Conservation (phyloP, 495 filamentous ascomycete species). For the Penicillium mononematosum region DNA sequence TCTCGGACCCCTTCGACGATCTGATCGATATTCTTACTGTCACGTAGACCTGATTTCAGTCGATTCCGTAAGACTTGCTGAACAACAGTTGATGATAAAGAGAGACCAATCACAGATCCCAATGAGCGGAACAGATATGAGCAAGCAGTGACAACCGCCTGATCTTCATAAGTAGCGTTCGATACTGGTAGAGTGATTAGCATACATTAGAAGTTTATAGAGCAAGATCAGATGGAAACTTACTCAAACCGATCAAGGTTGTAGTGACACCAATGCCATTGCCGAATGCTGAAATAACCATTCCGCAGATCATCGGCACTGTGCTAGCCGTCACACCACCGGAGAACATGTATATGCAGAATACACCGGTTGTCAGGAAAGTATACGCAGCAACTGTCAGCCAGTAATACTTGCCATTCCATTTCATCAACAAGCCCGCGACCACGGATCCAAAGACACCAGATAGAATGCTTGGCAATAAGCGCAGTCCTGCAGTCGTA, state of each 20-base stretch:
- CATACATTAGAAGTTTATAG: neutral
- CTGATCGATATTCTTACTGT: conserved; percentile 59
- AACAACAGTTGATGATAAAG: conserved; percentile 66
- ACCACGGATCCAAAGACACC: conserved; percentile 67
- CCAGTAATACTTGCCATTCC: conserved; percentile 76
- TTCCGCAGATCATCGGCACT: conserved; percentile 54
- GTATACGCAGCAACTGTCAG: conserved; percentile 62
- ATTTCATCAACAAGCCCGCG: conserved; percentile 69
- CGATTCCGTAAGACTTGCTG: conserved; percentile 66
- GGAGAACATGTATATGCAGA: conserved; percentile 59
- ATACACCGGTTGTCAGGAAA: conserved; percentile 50
- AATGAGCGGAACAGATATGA: conserved; percentile 84
- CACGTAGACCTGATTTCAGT: conserved; percentile 52
- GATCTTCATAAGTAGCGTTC: conserved; percentile 64
- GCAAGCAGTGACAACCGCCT: conserved; percentile 79
- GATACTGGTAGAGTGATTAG: conserved; percentile 52
- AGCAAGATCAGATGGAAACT: conserved; percentile 22
- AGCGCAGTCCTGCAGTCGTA: conserved; percentile 60
- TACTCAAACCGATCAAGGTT: conserved; percentile 61
- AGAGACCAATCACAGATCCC: conserved; percentile 74
- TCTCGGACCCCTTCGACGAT: conserved; percentile 73
- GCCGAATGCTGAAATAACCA: conserved; percentile 54
- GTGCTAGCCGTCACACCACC: conserved; percentile 48
- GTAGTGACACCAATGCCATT: conserved; percentile 72
- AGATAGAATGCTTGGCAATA: conserved; percentile 64